Base-by-base conservation (phyloP, 2,329 filamentous ascomycete genomes). In the Phialophora macrospora region DNA sequence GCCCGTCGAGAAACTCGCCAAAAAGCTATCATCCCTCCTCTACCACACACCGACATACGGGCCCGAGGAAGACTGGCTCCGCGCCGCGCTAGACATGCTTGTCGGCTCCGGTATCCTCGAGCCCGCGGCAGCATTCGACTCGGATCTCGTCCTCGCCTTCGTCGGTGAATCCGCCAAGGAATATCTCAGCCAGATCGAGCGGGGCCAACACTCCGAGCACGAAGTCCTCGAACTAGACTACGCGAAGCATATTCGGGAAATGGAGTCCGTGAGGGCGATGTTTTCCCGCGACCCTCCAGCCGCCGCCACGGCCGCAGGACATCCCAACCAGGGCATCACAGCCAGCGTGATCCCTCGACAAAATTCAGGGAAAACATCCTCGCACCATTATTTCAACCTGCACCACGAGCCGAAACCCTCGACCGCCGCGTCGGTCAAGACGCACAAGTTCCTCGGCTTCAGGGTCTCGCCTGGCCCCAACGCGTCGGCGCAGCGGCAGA, bases 31-130 rank as follows among this genome's bases (percentile, higher is more conserved):
- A 1, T 38, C 32, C 3, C 30, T 60, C 8, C 59, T 67, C 24
- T 67, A 63, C 60, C 49, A 26, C 22, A 69, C 67, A 22, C 67
- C 67, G 22, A 69, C 67, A 6, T 69, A 69, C 48, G 67, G 67
- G 6, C 60, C 65, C 2, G 64, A 63, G 24, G 65, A 67, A 34
- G 67, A 69, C 57, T 69, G 67, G 67, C 65, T 69, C 5, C 67
- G 65, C 20, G 62, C 64, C n/a, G 62, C 65, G 7, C 56, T 69
- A 7, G 59, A 63, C 30, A 62, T 59, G 56, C 55, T 65, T 22
- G 46, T 62, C 30, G 46, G 34, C 14, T 22, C 59, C 3, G 44
- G 58, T 20, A 62, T 68, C 34, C 60, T 69, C 20, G 65, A 65
- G 48, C 52, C 60, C 7, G 54, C 59, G 5, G 17, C 41, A 20